These are phyloP conservation scores for Reutealis trisperma DNA, from an alignment of 345 rosid species.

Conservation along the genomic window DNA sequence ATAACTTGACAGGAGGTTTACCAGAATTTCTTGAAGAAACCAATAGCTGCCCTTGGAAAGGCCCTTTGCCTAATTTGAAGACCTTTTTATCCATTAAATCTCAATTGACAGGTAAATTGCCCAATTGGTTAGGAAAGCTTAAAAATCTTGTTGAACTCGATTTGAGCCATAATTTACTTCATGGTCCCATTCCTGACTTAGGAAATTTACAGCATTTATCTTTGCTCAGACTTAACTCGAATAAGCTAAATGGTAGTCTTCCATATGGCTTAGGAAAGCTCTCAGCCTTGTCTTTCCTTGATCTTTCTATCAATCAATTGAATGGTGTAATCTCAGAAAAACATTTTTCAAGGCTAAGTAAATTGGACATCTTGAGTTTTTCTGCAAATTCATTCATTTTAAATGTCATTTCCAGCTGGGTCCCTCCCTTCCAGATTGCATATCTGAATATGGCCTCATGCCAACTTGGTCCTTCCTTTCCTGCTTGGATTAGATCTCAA, in stretches of 20 bases:
- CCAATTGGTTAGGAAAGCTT: slow-evolving; percentile 42
- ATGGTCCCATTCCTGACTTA: slow-evolving; percentile 43
- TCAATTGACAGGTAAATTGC: slow-evolving; percentile 34
- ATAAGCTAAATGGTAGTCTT: slow-evolving; percentile 48
- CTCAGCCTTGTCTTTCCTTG: slow-evolving; percentile 28
- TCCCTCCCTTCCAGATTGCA: slow-evolving; percentile 54
- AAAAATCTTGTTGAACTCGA: slow-evolving; percentile 34
- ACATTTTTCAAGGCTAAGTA: slow-evolving; percentile 42
- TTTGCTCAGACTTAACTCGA: not conserved
- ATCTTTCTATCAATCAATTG: slow-evolving; percentile 46
- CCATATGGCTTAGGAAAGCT: slow-evolving; percentile 49
- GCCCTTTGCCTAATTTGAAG: slow-evolving; percentile 34
- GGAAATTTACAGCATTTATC: not conserved
- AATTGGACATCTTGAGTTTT: slow-evolving; percentile 37
- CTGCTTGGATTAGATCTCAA: slow-evolving; percentile 59
- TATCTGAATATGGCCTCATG: slow-evolving; percentile 47
- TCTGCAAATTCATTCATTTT: slow-evolving; percentile 42
- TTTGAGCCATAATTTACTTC: slow-evolving; percentile 46
- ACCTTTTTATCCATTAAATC: slow-evolving; percentile 27
- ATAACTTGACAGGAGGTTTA: slow-evolving; percentile 35
- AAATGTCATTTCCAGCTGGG: slow-evolving; percentile 44
- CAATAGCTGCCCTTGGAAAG: slow-evolving; percentile 21
- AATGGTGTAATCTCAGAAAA: slow-evolving; percentile 40
- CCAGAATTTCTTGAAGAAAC: slow-evolving; percentile 13
- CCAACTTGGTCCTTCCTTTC: slow-evolving; percentile 51